Percentiles rank a stretch among this genome's conserved stretches.
phyloP scores from a whole-genome alignment of 2,329 filamentous ascomycete genomes.

The Knufia fluminis region DNA sequence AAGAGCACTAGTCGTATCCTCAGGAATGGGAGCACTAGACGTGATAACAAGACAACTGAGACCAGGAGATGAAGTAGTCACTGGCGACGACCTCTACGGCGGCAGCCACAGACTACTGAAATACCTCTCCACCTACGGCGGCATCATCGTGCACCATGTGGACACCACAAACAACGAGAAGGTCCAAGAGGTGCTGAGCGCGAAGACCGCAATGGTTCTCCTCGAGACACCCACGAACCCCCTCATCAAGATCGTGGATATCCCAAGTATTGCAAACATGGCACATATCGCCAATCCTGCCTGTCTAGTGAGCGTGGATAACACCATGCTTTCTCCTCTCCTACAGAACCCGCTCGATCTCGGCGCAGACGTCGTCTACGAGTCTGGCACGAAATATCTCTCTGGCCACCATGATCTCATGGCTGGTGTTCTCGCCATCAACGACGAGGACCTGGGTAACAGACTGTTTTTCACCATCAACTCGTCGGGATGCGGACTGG shows the following conservation, averaged over 20 bases:
- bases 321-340: conserved; percentile 97
- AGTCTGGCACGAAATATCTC: conserved; percentile 95
- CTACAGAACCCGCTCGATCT: conserved; percentile 88
- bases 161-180: conserved; percentile 74
- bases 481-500: conserved; percentile 83
- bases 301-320: conserved; percentile 85
- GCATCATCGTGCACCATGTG: conserved; percentile 90
- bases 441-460: conserved; percentile 71
- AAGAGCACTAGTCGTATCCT: conserved; percentile 84
- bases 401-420: conserved; percentile 98
- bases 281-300: conserved; percentile 69
- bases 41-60: conserved; percentile 86
- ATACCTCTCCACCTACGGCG: conserved; percentile 79
- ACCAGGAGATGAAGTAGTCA: conserved; percentile 93
- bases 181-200: conserved; percentile 58
- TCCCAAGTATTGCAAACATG: conserved; percentile 65
- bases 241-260: conserved; percentile 94
- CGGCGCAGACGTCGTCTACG: conserved; percentile 92
- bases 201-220: conserved; percentile 89
- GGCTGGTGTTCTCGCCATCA: conserved; percentile 92
- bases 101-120: conserved; percentile 90
- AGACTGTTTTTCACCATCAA: conserved; percentile 97
- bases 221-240: conserved; percentile 96
- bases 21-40: conserved; percentile 94
- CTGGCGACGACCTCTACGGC: conserved; percentile 92